A percentile compares a stretch with the other conserved stretches of the same genome.
Conservation (phyloP, 805 yeast genomes). For the Teunomyces stri region DNA sequence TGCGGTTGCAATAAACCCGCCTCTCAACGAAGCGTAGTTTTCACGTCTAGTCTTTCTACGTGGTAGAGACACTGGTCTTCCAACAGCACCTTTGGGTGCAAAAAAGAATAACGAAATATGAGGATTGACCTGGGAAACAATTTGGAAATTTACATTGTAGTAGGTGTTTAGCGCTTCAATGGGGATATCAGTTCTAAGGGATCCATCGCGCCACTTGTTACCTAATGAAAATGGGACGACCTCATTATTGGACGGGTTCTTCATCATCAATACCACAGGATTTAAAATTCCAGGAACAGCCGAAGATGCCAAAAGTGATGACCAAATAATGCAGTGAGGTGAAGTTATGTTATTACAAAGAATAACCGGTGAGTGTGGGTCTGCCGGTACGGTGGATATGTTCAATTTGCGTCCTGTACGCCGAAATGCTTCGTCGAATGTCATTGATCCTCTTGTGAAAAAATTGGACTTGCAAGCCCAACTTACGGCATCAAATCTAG, state of each 20-base stretch:
- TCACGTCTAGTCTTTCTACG: constrained; percentile 39
- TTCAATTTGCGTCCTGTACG: constrained; percentile 70
- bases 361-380: constrained; percentile 78
- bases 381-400: constrained; percentile 77
- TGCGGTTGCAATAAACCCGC: constrained; percentile 75
- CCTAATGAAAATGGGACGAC: constrained; percentile 72
- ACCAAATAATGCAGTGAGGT: constrained; percentile 82
- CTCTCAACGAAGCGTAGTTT: constrained; percentile 51
- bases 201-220: constrained; percentile 76
- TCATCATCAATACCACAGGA: constrained; percentile 79
- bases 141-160: constrained; percentile 71
- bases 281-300: constrained; percentile 82
- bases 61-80: constrained; percentile 64
- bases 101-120: constrained; percentile 73
- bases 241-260: constrained; percentile 33
- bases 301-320: constrained; percentile 68
- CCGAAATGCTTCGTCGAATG: constrained; percentile 67
- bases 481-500: constrained; percentile 68
- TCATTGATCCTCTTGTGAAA: constrained; percentile 71
- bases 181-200: constrained; percentile 76
- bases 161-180: constrained; percentile 69
- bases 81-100: constrained; percentile 79
- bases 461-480: constrained; percentile 71
- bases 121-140: constrained; percentile 82
- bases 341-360: constrained; percentile 74